Conservation (phyloP, 148 eudicot genomes). For the Linanthus parryae region DNA sequence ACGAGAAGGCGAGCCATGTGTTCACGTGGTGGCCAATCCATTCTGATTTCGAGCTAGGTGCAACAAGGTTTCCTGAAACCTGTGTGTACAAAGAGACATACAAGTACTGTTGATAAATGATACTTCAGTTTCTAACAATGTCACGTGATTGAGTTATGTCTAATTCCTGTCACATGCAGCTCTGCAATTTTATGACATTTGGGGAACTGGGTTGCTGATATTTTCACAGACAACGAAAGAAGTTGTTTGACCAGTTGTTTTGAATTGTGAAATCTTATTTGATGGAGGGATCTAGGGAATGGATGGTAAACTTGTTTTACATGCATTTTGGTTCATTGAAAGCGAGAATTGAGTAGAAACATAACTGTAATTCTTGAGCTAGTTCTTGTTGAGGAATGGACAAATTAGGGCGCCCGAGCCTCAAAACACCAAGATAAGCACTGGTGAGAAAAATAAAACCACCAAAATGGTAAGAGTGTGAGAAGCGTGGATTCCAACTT, state of each 20-base stretch:
- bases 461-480: too few relatives aligned
- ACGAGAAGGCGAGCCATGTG: slow-evolving; percentile 33
- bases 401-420: too few relatives aligned
- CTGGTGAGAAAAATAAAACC: too few relatives aligned
- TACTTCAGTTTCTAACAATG: not conserved
- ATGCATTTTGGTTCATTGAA: not conserved
- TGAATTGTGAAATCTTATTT: not conserved
- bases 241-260: not conserved
- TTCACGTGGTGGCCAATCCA: slow-evolving; percentile 28
- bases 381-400: not conserved
- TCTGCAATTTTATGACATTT: not conserved
- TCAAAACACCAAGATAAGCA: too few relatives aligned
- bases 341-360: not conserved
- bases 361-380: not conserved
- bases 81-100: slow-evolving; percentile 1
- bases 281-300: not conserved
- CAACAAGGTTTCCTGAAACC: slow-evolving; percentile 45
- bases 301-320: not conserved
- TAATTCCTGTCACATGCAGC: slow-evolving; percentile 12
- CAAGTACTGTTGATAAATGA: not conserved
- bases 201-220: not conserved
- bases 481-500: too few relatives aligned
- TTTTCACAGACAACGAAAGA: not conserved
- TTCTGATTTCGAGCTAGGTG: slow-evolving; percentile 24
- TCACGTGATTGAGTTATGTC: slow-evolving; percentile 15